A percentile compares a stretch with the other conserved stretches of the same genome.
These are phyloP conservation scores for Massariosphaeria phaeospora DNA, from an alignment of 495 filamentous ascomycete genomes.

Conservation along the genomic window DNA sequence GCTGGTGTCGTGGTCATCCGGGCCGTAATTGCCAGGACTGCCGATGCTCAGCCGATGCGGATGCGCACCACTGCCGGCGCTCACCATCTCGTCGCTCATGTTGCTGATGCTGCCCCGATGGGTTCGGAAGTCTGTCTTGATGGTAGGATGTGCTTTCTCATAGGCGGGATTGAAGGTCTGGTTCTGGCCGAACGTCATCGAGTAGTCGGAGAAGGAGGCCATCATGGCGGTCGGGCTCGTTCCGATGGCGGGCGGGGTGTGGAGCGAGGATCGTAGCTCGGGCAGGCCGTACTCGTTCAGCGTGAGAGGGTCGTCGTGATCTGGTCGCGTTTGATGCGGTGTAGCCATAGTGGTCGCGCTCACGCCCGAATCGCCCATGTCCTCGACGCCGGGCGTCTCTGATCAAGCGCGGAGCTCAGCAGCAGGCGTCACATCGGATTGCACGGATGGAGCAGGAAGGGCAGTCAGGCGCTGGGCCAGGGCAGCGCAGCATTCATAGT, in stretches of 20 bases:
- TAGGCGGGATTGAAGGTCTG: slow-evolving; percentile 11
- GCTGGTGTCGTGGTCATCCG: slow-evolving; percentile 26
- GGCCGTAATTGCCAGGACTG: slow-evolving; percentile 17
- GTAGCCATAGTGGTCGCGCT: slow-evolving; percentile 22
- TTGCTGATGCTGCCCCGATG: slow-evolving; percentile 25
- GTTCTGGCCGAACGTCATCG: slow-evolving; percentile 6
- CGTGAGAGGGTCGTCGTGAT: slow-evolving; percentile 20
- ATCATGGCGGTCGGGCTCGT: slow-evolving; percentile 21
- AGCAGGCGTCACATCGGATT: slow-evolving; percentile 14
- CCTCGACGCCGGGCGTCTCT: slow-evolving; percentile 27
- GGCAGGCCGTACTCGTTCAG: slow-evolving; percentile 29
- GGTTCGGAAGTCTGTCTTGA: slow-evolving; percentile 17
- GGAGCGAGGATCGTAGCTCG: slow-evolving; percentile 17
- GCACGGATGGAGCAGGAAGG: too few relatives aligned
- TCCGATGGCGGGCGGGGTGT: slow-evolving; percentile 8
- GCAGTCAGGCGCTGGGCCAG: too few relatives aligned
- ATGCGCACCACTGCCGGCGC: slow-evolving; percentile 14
- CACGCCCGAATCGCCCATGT: slow-evolving; percentile 20
- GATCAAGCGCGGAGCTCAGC: slow-evolving; percentile 9
- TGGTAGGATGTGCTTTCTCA: slow-evolving; percentile 16
- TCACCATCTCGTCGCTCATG: slow-evolving; percentile 25
- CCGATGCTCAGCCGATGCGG: slow-evolving; percentile 31
- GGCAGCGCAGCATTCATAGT: too few relatives aligned
- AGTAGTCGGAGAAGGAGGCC: slow-evolving; percentile 28
- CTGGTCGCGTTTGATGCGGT: slow-evolving; percentile 1